These are phyloP conservation scores for Sporothrix pallida DNA, from an alignment of 2,329 filamentous ascomycete genomes.

Conservation along the genomic window DNA sequence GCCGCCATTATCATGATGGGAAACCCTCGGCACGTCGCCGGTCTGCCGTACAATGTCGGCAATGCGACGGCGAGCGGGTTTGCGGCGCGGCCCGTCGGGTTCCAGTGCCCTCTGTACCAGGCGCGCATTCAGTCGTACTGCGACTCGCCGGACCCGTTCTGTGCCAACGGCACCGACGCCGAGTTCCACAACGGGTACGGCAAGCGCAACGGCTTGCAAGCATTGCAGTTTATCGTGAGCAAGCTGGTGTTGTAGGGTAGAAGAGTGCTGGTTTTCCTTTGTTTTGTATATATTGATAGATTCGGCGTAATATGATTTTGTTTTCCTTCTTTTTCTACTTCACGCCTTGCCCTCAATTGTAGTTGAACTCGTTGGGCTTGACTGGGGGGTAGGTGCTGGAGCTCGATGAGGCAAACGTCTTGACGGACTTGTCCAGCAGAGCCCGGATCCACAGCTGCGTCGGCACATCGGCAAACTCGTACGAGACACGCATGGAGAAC, in stretches of 20 bases:
- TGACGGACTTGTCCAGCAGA: slow-evolving; percentile 44
- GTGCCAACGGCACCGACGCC: slow-evolving; percentile 61
- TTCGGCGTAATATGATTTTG: neutral
- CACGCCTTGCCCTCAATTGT: slow-evolving; percentile 11
- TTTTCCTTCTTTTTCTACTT: neutral
- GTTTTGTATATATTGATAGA: neutral
- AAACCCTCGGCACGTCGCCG: slow-evolving; percentile 59
- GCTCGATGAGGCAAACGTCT: slow-evolving; percentile 46
- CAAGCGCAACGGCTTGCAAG: slow-evolving; percentile 59
- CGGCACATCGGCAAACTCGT: slow-evolving; percentile 47
- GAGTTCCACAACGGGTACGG: slow-evolving; percentile 64
- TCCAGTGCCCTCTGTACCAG: slow-evolving; percentile 56
- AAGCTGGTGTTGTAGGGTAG: slow-evolving; percentile 47
- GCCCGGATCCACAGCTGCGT: slow-evolving; percentile 47
- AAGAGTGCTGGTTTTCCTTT: no score
- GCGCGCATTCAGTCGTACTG: slow-evolving; percentile 64
- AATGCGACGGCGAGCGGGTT: slow-evolving; percentile 64
- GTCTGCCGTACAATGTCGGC: slow-evolving; percentile 62
- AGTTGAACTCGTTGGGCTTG: slow-evolving; percentile 25
- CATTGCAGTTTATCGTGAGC: slow-evolving; percentile 62
- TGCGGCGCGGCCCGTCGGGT: slow-evolving; percentile 60
- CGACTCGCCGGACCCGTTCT: slow-evolving; percentile 65
- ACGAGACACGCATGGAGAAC: slow-evolving; percentile 48
- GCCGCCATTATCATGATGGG: slow-evolving; percentile 67
- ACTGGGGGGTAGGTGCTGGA: slow-evolving; percentile 30